A percentile compares a stretch with the other conserved stretches of the same genome.
Conservation (phyloP, 2,329 filamentous ascomycete species). For the Salinomyces thailandicus region DNA sequence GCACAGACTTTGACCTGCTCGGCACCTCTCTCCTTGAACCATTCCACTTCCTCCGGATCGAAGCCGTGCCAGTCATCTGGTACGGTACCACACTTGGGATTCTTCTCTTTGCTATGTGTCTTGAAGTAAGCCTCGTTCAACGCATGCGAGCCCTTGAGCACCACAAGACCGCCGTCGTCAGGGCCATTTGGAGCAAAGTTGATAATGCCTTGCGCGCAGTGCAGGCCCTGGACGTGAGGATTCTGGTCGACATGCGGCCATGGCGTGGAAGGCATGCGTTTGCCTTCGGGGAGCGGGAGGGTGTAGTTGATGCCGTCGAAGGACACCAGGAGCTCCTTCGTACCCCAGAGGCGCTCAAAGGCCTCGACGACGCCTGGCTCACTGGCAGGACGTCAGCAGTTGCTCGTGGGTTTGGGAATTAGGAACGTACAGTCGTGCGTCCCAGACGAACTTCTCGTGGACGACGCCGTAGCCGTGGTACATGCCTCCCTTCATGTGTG, state of each 20-base stretch:
- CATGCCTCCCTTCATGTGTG: background rate
- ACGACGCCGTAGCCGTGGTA: background rate
- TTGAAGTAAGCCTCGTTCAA: constrained; percentile 7
- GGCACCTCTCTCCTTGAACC: constrained; percentile 15
- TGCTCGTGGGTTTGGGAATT: too few species aligned
- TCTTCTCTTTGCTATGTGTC: constrained; percentile 9
- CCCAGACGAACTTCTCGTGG: background rate
- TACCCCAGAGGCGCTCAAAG: constrained; percentile 39
- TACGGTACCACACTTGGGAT: constrained; percentile 8
- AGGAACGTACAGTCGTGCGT: too few species aligned
- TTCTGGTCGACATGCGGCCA: background rate
- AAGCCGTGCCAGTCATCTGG: constrained; percentile 20
- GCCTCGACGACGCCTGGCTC: constrained; percentile 38
- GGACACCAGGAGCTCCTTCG: constrained; percentile 39
- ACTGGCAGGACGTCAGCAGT: too few species aligned
- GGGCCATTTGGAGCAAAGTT: constrained; percentile 13
- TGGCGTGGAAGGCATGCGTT: background rate
- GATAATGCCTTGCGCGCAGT: constrained; percentile 4
- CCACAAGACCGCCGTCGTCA: constrained; percentile 10
- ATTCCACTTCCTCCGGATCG: constrained; percentile 22
- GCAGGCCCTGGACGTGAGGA: background rate
- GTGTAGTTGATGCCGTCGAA: constrained; percentile 42
- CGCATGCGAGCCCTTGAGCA: constrained; percentile 7
- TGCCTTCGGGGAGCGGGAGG: too few species aligned
- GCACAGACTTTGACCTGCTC: constrained; percentile 15